phyloP scores from a whole-genome alignment of 495 filamentous ascomycete genomes.

The Trichoderma erinaceum region DNA sequence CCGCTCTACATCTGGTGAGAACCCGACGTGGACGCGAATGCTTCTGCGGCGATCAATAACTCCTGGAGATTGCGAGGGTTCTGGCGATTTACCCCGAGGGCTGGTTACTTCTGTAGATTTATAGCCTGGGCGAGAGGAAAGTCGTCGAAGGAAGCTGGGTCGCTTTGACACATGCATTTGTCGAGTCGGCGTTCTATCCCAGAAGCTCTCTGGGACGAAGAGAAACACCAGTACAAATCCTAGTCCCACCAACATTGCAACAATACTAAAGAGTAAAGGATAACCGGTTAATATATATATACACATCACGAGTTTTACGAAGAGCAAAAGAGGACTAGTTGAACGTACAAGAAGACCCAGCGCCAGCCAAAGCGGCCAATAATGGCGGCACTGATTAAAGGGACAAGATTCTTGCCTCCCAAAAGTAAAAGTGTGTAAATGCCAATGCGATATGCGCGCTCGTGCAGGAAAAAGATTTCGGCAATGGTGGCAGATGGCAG shows the following conservation, averaged over 20 bases:
- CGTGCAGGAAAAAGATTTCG: conserved; percentile 95
- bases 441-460: conserved; percentile 89
- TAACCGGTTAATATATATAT: conserved; percentile 19
- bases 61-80: background rate
- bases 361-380: conserved; percentile 76
- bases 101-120: conserved; percentile 9
- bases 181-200: conserved; percentile 73
- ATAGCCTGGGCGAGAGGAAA: conserved; percentile 29
- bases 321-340: background rate
- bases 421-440: conserved; percentile 88
- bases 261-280: conserved; percentile 51
- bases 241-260: conserved; percentile 76
- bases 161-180: conserved; percentile 24
- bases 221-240: conserved; percentile 72
- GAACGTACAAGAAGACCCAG: conserved; percentile 80
- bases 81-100: conserved; percentile 14
- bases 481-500: conserved; percentile 91
- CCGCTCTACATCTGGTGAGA: conserved; percentile 35
- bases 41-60: conserved; percentile 15
- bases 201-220: conserved; percentile 94
- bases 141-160: conserved; percentile 35
- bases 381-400: conserved; percentile 80
- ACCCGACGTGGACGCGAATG: conserved; percentile 52
- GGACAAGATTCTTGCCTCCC: conserved; percentile 88
- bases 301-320: background rate